phyloP scores from a whole-genome alignment of 441 rosid genomes.

The Biscutella laevigata region DNA sequence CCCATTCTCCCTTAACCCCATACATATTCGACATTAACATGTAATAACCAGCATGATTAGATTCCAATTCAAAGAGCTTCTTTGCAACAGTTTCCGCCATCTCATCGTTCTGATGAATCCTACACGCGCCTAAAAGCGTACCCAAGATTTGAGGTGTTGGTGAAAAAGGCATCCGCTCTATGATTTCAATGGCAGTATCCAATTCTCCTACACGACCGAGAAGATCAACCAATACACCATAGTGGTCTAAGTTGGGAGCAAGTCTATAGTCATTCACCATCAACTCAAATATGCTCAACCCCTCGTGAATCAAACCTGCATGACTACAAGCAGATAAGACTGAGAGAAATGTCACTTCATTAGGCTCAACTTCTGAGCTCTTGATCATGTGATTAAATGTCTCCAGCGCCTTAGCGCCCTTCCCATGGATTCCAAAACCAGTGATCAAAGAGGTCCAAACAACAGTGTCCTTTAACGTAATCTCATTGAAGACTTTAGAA shows the following conservation, averaged over 20 bases:
- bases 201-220: conserved; percentile 45
- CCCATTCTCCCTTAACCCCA: conserved; percentile 43
- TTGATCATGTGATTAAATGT: conserved; percentile 33
- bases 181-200: conserved; percentile 33
- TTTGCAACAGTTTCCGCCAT: conserved; percentile 40
- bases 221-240: conserved; percentile 49
- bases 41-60: conserved; percentile 47
- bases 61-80: conserved; percentile 36
- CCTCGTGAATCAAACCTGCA: conserved; percentile 40
- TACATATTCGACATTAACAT: conserved; percentile 42
- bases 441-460: conserved; percentile 54
- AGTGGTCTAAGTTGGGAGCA: conserved; percentile 38
- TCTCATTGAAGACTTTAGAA: conserved; percentile 31
- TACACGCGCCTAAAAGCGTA: conserved; percentile 48
- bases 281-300: conserved; percentile 33
- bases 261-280: conserved; percentile 34
- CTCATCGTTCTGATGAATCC: conserved; percentile 45
- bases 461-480: conserved; percentile 36
- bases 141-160: conserved; percentile 42
- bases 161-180: conserved; percentile 30
- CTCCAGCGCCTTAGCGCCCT: conserved; percentile 32
- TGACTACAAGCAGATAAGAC: conserved; percentile 52
- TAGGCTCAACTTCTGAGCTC: conserved; percentile 34
- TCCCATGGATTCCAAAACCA: conserved; percentile 46
- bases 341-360: conserved; percentile 42